phyloP scores from a whole-genome alignment of 164 flowering plant species.

The Saururus chinensis region DNA sequence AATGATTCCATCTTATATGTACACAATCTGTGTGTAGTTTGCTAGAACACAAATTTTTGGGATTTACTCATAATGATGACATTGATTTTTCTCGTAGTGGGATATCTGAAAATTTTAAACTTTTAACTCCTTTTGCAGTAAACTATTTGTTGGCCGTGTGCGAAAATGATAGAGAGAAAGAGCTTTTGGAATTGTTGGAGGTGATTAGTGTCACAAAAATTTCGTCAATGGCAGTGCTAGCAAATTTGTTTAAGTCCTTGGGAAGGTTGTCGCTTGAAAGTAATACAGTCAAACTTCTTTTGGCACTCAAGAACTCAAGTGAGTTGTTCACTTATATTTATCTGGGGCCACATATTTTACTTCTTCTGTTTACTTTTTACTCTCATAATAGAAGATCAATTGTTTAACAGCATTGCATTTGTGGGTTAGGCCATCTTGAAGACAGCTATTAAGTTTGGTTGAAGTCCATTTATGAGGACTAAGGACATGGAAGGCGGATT shows the following conservation, averaged over 20 bases:
- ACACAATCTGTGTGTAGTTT: too few relatives aligned
- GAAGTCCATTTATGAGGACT: too few relatives aligned
- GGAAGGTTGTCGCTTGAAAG: constrained; percentile 52
- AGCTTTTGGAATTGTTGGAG: constrained; percentile 45
- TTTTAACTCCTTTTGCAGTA: constrained; percentile 29
- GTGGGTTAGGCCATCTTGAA: neutral
- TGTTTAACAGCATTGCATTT: neutral
- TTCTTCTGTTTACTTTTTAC: neutral
- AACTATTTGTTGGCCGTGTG: constrained; percentile 70
- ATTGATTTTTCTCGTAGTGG: neutral
- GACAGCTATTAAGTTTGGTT: too few relatives aligned
- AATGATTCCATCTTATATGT: too few relatives aligned
- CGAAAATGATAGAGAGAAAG: constrained; percentile 45
- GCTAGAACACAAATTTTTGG: too few relatives aligned
- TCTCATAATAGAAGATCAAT: neutral
- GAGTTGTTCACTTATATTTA: constrained; percentile 9
- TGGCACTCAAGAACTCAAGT: constrained; percentile 42
- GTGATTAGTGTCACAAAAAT: constrained; percentile 48
- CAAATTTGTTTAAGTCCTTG: constrained; percentile 43
- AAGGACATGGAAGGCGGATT: too few relatives aligned
- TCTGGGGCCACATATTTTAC: neutral
- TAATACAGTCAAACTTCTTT: constrained; percentile 39
- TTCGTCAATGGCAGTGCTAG: constrained; percentile 29
- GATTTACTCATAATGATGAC: neutral
- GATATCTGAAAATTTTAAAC: too few relatives aligned